Conservation (phyloP, 202 grass and related monocot genomes). For the Bolboschoenoplectus hybrid region DNA sequence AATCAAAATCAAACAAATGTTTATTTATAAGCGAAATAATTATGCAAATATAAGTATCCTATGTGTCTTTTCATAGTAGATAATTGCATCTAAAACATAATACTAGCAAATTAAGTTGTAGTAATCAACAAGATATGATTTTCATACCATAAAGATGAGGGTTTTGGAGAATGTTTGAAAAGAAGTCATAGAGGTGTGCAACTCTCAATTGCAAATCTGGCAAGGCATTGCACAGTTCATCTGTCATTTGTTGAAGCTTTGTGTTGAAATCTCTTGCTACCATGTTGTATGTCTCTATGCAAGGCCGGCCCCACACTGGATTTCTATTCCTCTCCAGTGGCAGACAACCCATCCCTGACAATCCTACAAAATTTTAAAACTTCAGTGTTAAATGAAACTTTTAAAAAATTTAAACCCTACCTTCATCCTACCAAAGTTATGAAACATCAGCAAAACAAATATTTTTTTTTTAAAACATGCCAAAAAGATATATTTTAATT, state of each 20-base stretch:
- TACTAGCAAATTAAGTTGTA: background rate
- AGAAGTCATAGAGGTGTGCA: slow-evolving; percentile 49
- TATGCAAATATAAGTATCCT: background rate
- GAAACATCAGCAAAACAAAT: background rate
- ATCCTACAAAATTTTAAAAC: slow-evolving; percentile 4
- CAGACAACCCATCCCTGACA: slow-evolving; percentile 57
- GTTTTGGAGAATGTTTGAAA: slow-evolving; percentile 39
- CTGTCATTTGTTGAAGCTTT: slow-evolving; percentile 43
- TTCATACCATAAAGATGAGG: slow-evolving; percentile 45
- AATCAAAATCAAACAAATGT: background rate
- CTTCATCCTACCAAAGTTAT: background rate
- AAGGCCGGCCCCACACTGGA: slow-evolving; percentile 15
- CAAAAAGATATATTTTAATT: background rate
- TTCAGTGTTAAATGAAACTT: slow-evolving; percentile 6
- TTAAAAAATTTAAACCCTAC: background rate
- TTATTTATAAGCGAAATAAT: background rate
- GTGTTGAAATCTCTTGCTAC: slow-evolving; percentile 53
- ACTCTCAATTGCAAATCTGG: slow-evolving; percentile 51
- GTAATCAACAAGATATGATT: background rate
- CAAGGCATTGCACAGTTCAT: slow-evolving; percentile 35
- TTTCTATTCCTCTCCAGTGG: slow-evolving; percentile 46
- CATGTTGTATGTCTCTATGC: slow-evolving; percentile 53
- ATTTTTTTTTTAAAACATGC: background rate
- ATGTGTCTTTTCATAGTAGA: too few relatives aligned
- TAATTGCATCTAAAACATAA: background rate